Base-by-base conservation (phyloP, 2,329 filamentous ascomycete species). In the Ophiobolus disseminans region DNA sequence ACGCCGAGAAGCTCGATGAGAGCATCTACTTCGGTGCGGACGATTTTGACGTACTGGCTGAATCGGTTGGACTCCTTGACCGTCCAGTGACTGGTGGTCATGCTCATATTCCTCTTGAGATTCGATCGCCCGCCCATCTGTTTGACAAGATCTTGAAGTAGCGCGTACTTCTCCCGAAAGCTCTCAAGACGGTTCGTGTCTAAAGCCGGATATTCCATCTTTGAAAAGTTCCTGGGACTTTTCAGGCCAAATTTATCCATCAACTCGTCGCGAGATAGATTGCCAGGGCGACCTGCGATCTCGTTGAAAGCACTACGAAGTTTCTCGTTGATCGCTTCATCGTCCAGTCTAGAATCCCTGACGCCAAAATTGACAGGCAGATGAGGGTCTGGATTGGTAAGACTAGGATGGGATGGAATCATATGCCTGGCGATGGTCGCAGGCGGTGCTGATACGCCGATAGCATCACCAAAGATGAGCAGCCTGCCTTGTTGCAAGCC, bases 401-500 rank as follows among this genome's bases (percentile, higher is more conserved):
- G 57, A 31, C 70, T 74, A 28, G 76, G 75, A 45, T 76, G 73
- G 44, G 66, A 71, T 16, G 76, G 76, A 22, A 79, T 72, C 58
- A 76, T 76, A 45, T 73, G 72, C 36, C 70, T 66, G 19, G 76
- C 76, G 42, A 78, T 76, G 1, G 65, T 69, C 2, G 68, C 60
- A 14, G 76, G 76, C 14, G 76, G 76, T 16, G 75, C 75, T 16
- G 70, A 72, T 21, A 80, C 73, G 19, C 77, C 77, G 9, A 79
- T 68, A 4, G 73, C 73, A 57, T 78, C 75, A n/a, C 76, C 77
- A 68, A 76, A 79, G 49, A 78, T 78, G 45, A 80, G 65, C 36
- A 80, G 68, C 20, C 77, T 69, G 28, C 75, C 75, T 58, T 80
- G 77, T 55, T 79, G 74, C 19, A 80, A 69, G 43, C 77, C 77